Evolutionary conservation across 306 rosid genomes (phyloP).

Genomic region (Luffa aegyptiaca): DNA sequence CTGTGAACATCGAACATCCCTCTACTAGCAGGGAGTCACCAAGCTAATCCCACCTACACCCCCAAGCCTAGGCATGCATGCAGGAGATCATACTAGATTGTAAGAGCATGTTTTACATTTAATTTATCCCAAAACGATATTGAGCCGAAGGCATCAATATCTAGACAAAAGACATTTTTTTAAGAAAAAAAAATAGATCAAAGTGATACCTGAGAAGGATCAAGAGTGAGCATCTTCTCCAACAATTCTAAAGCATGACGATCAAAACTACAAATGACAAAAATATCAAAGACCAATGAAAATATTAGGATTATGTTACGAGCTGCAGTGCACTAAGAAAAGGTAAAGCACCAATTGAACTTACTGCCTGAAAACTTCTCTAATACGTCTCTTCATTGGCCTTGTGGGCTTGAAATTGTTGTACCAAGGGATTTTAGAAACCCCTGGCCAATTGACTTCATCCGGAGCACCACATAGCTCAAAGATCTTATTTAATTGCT

Average conservation of each 20-base stretch:
- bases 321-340: background rate
- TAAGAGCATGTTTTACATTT: background rate
- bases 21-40: background rate
- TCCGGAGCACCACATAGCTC: conserved; percentile 50
- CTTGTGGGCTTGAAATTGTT: conserved; percentile 44
- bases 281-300: background rate
- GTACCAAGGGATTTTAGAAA: conserved; percentile 46
- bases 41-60: background rate
- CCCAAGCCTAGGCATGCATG: background rate
- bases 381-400: conserved; percentile 37
- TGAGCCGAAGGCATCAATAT: background rate
- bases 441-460: conserved; percentile 48
- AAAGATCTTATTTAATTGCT: conserved; percentile 39
- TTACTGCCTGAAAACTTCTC: conserved; percentile 45
- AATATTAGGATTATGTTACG: background rate
- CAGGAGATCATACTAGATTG: background rate
- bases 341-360: conserved; percentile 3
- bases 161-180: background rate
- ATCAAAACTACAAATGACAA: conserved; percentile 25
- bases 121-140: background rate
- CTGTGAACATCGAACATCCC: background rate
- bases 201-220: conserved; percentile 38
- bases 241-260: conserved; percentile 50
- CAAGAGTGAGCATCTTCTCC: conserved; percentile 42
- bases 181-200: background rate